Evolutionary conservation across 345 rosid species (phyloP).

Genomic region (Viola odorata): DNA sequence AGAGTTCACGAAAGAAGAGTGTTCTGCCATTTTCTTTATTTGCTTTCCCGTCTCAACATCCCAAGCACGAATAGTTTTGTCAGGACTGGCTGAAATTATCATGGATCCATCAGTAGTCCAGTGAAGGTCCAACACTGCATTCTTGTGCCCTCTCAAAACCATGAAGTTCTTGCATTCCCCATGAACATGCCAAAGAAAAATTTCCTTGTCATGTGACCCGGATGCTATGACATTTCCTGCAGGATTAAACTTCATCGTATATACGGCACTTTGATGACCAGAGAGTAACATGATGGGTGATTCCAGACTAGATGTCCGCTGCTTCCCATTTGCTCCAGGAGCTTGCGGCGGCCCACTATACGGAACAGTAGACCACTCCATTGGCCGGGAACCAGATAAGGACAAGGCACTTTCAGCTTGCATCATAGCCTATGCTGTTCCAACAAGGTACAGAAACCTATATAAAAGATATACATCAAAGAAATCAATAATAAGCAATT

Average conservation of each 20-base stretch:
- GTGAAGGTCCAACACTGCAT: slow-evolving; percentile 86
- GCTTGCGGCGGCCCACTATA: slow-evolving; percentile 46
- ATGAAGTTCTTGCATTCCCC: slow-evolving; percentile 95
- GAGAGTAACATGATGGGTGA: slow-evolving; percentile 84
- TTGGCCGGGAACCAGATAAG: slow-evolving; percentile 66
- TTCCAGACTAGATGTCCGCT: slow-evolving; percentile 77
- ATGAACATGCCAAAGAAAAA: slow-evolving; percentile 80
- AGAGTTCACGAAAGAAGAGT: slow-evolving; percentile 82
- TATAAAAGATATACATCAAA: not conserved
- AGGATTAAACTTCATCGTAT: slow-evolving; percentile 91
- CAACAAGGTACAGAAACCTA: not conserved
- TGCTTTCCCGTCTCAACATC: slow-evolving; percentile 93
- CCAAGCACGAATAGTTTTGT: slow-evolving; percentile 89
- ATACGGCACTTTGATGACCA: slow-evolving; percentile 84
- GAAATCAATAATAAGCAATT: not conserved
- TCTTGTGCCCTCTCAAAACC: slow-evolving; percentile 95
- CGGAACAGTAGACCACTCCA: slow-evolving; percentile 82
- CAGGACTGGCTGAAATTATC: slow-evolving; percentile 91
- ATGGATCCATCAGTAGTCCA: slow-evolving; percentile 91
- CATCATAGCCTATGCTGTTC: slow-evolving; percentile 6
- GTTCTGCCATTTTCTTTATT: slow-evolving; percentile 95
- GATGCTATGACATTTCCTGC: slow-evolving; percentile 80
- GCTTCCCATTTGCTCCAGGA: slow-evolving; percentile 52
- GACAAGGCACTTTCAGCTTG: slow-evolving; percentile 58
- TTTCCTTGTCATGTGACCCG: slow-evolving; percentile 93